These are phyloP conservation scores for Pseudotulostoma volvatum DNA, from an alignment of 495 filamentous ascomycete species.

Conservation along the genomic window DNA sequence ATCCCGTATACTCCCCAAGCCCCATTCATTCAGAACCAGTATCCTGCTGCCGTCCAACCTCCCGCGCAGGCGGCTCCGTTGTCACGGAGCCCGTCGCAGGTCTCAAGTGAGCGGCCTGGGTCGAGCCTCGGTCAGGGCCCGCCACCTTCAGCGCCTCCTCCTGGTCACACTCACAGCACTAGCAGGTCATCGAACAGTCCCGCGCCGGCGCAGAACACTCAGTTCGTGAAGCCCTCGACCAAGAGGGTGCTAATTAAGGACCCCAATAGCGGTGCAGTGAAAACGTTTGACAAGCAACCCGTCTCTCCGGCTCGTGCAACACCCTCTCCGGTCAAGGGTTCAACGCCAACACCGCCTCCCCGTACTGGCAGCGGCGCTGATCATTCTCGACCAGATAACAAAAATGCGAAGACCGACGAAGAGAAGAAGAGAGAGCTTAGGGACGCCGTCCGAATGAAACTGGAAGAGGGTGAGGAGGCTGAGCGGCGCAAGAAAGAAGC, in stretches of 20 bases:
- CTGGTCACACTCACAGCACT: constrained; percentile 42
- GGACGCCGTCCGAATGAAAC: constrained; percentile 47
- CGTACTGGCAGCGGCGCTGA: constrained; percentile 36
- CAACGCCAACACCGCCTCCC: constrained; percentile 48
- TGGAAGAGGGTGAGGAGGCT: constrained; percentile 34
- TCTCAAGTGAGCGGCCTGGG: constrained; percentile 59
- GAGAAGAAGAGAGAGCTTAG: constrained; percentile 55
- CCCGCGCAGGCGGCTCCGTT: constrained; percentile 46
- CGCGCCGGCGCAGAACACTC: constrained; percentile 25
- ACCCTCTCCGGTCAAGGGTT: constrained; percentile 42
- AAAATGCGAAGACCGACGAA: constrained; percentile 45
- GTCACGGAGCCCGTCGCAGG: constrained; percentile 70
- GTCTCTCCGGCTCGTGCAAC: constrained; percentile 39
- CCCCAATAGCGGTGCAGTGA: constrained; percentile 48
- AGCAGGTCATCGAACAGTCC: constrained; percentile 39
- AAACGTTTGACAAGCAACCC: constrained; percentile 39
- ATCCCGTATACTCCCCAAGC: constrained; percentile 33
- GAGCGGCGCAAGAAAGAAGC: constrained; percentile 18
- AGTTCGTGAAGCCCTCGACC: constrained; percentile 40
- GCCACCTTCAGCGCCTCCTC: constrained; percentile 39
- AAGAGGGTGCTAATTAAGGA: constrained; percentile 70
- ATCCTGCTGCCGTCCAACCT: constrained; percentile 34
- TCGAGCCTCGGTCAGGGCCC: constrained; percentile 61
- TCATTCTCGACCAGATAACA: constrained; percentile 42
- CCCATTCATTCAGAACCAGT: constrained; percentile 31